Base-by-base conservation (phyloP, 257 asterid genomes). In the Gynochthodes officinalis region DNA sequence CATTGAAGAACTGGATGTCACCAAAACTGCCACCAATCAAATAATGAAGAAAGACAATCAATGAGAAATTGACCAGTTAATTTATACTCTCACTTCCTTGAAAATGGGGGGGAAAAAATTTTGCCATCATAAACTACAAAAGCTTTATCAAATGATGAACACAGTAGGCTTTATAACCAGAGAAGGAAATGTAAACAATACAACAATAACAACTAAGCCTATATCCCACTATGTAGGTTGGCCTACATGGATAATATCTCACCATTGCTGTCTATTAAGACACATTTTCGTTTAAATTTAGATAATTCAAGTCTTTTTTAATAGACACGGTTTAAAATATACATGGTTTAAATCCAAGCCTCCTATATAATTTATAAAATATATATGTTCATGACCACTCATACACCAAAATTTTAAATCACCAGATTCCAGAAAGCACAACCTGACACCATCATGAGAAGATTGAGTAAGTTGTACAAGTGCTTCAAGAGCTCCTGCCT, bases 391-490 rank as follows among this genome's bases (percentile, higher is more conserved):
- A 32, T 21, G 46, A 12, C 30, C 16, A 13, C 63, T 35, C 69
- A 32, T 39, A 57, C 13, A 42, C 40, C 46, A 69, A 16, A 30
- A 23, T 42, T 27, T 25, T 44, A 48, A 23, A 16, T 39, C 8
- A 37, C 44, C 46, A 46, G 32, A 58, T 48, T 63, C 32, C 0
- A 55, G 70, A 76, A 63, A 62, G 42, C 37, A 71, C 30, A 76
- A 92, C 98, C 86, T 90, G 73, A 92, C 97, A 80, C 95, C 92
- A 76, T 92, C 97, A 83, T 79, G 86, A 70, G 86, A 80, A 67
- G 97, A 90, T 71, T 79, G 87, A 37, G 86, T 86, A 62, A 89
- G 98, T 71, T 87, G 96, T 75, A 92, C 90, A 67, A 92, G 98
- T 37, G 95, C 95, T 52, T 90, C 96, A 59, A 90, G 85, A 74